Evolutionary conservation across 1,139 yeast genomes (phyloP).

Genomic region (Citeromyces hawaiiensis): DNA sequence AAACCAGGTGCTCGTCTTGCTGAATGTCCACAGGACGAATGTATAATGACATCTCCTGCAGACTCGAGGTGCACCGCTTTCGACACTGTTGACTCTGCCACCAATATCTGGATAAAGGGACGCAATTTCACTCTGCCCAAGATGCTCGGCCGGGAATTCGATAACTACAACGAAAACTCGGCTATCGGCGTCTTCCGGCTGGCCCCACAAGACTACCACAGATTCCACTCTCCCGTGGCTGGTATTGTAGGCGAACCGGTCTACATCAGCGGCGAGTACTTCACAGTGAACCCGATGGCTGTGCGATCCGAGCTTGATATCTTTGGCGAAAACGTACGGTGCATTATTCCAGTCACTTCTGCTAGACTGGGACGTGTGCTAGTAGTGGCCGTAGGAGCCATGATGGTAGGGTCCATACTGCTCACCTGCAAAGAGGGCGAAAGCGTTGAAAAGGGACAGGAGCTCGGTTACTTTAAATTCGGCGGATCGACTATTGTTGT

Average conservation of each 20-base stretch:
- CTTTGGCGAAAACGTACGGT: constrained; percentile 82
- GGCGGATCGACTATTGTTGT: constrained; percentile 86
- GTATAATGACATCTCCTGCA: constrained; percentile 66
- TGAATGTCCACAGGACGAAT: constrained; percentile 37
- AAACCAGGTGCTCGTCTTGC: constrained; percentile 58
- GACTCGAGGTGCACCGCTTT: constrained; percentile 80
- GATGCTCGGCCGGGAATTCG: constrained; percentile 45
- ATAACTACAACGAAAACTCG: constrained; percentile 33
- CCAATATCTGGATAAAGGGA: constrained; percentile 85
- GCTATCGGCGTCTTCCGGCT: constrained; percentile 69
- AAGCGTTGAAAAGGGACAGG: constrained; percentile 54
- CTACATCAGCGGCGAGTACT: constrained; percentile 77
- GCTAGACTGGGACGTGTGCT: constrained; percentile 63
- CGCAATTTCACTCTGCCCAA: constrained; percentile 57
- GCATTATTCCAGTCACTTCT: constrained; percentile 64
- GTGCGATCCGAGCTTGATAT: constrained; percentile 80
- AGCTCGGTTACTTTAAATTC: constrained; percentile 86
- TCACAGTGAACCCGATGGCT: constrained; percentile 97
- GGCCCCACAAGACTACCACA: constrained; percentile 95
- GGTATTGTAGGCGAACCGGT: constrained; percentile 58
- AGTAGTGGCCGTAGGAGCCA: constrained; percentile 85
- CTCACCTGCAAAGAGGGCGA: constrained; percentile 57
- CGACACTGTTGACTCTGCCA: constrained; percentile 46
- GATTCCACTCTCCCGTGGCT: constrained; percentile 81
- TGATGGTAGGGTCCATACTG: constrained; percentile 95